Evolutionary conservation across 1,284 basidiomycete genomes (phyloP).

Genomic region (Pholiota adiposa): DNA sequence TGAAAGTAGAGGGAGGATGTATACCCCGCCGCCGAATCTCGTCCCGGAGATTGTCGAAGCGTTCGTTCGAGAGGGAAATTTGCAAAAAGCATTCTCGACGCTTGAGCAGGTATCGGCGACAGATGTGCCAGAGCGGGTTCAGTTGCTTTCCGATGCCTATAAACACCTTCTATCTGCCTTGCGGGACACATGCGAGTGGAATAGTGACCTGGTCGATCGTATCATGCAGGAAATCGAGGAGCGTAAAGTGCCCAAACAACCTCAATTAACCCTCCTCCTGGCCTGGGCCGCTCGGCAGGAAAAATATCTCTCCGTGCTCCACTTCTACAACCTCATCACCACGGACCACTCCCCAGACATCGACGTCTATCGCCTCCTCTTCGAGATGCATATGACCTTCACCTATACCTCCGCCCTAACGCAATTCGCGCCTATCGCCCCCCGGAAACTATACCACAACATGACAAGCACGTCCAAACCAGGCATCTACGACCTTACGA

Average conservation of each 20-base stretch:
- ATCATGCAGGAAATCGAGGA: slow-evolving; percentile 14
- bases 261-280: slow-evolving; percentile 15
- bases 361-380: background rate
- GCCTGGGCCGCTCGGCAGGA: slow-evolving; percentile 7
- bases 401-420: background rate
- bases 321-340: background rate
- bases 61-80: slow-evolving; percentile 9
- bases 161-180: slow-evolving; percentile 14
- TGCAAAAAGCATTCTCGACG: slow-evolving; percentile 16
- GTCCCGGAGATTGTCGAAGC: slow-evolving; percentile 6
- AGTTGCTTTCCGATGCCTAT: background rate
- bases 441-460: slow-evolving; percentile 16
- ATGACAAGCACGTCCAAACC: background rate
- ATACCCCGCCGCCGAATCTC: background rate
- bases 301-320: background rate
- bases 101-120: slow-evolving; percentile 5
- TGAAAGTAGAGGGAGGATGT: slow-evolving; percentile 9
- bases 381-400: background rate
- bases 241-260: slow-evolving; percentile 9
- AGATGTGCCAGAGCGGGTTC: background rate
- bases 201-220: slow-evolving; percentile 12
- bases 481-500: slow-evolving; percentile 13
- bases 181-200: slow-evolving; percentile 7
- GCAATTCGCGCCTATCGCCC: slow-evolving; percentile 5
- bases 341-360: background rate